A percentile compares a stretch with the other conserved stretches of the same genome.
Conservation (phyloP, 208 protist genomes). For the Trypanosoma brucei region DNA sequence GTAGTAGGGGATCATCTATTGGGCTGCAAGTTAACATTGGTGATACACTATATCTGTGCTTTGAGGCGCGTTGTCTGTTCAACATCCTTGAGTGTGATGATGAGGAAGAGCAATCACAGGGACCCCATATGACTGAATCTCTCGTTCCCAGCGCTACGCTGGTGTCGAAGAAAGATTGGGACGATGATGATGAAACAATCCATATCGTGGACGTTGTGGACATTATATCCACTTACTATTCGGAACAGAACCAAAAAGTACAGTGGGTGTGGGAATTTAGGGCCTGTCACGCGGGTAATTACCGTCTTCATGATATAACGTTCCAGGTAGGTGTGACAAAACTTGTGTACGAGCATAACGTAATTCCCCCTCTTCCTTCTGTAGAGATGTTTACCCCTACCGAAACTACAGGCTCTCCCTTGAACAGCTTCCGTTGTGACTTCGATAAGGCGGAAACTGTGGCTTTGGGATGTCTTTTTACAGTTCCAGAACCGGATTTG, state of each 20-base stretch:
- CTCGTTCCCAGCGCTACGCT: constrained; percentile 33
- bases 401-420: neutral
- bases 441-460: neutral
- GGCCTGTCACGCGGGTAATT: constrained; percentile 62
- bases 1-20: neutral
- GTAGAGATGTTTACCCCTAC: neutral
- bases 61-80: constrained; percentile 25
- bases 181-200: constrained; percentile 38
- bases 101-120: neutral
- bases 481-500: constrained; percentile 48
- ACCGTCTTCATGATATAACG: constrained; percentile 45
- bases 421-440: constrained; percentile 1
- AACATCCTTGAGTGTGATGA: constrained; percentile 9
- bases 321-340: constrained; percentile 36
- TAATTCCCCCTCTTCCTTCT: neutral
- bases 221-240: constrained; percentile 21
- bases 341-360: constrained; percentile 7
- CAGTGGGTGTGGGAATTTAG: constrained; percentile 33
- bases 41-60: constrained; percentile 28
- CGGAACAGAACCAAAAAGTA: constrained; percentile 27
- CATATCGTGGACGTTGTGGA: constrained; percentile 44
- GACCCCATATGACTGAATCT: neutral
- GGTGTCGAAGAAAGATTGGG: constrained; percentile 69
- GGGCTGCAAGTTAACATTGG: constrained; percentile 24
- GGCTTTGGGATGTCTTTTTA: constrained; percentile 22